phyloP scores from a whole-genome alignment of 805 yeast species.

The Danielozyma ontarioensis region DNA sequence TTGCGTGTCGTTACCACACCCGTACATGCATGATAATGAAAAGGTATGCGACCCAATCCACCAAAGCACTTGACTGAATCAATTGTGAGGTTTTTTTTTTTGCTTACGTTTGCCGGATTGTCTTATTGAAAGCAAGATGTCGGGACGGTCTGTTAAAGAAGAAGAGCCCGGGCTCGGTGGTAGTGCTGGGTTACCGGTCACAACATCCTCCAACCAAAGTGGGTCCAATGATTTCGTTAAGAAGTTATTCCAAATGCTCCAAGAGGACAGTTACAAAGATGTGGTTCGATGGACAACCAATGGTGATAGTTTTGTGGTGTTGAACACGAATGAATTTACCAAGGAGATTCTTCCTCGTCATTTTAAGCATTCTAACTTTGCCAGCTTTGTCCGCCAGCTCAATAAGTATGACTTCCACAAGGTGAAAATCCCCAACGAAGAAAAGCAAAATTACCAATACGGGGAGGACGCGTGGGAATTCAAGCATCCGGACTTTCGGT shows the following conservation, averaged over 20 bases:
- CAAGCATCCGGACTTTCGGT: slow-evolving; percentile 81
- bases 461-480: slow-evolving; percentile 92
- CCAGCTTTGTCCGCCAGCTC: slow-evolving; percentile 89
- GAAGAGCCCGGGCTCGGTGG: neutral
- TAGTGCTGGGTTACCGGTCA: slow-evolving; percentile 7
- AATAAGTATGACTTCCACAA: slow-evolving; percentile 98
- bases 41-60: too few relatives aligned
- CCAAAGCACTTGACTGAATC: too few relatives aligned
- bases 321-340: slow-evolving; percentile 88
- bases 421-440: slow-evolving; percentile 70
- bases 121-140: too few relatives aligned
- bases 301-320: slow-evolving; percentile 86
- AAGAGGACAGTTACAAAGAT: slow-evolving; percentile 66
- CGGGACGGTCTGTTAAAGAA: neutral
- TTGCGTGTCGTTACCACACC: too few relatives aligned
- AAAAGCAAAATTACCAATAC: slow-evolving; percentile 46
- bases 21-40: too few relatives aligned
- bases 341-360: slow-evolving; percentile 84
- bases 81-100: too few relatives aligned
- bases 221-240: slow-evolving; percentile 78
- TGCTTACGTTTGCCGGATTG: too few relatives aligned
- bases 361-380: slow-evolving; percentile 92
- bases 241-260: slow-evolving; percentile 78
- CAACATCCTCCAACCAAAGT: slow-evolving; percentile 28
- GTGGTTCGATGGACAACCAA: slow-evolving; percentile 80